These are phyloP conservation scores for Volvariella surrecta DNA, from an alignment of 1,284 basidiomycete genomes.

Conservation along the genomic window DNA sequence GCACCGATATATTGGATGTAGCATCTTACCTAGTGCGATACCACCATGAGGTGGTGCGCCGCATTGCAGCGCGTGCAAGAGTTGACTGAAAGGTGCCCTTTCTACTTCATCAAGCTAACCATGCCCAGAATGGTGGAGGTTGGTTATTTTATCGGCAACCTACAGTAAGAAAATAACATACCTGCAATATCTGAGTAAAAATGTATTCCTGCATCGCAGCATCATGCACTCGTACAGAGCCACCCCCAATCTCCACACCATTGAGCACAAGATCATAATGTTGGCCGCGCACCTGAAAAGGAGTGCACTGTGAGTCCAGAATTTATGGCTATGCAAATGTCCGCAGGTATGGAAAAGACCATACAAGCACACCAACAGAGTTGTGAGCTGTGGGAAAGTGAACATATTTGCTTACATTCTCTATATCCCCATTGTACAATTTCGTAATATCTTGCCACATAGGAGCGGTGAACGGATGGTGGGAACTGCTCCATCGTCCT, in stretches of 20 bases:
- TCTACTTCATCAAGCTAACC: constrained; percentile 68
- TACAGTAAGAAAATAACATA: constrained; percentile 22
- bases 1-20: constrained; percentile 5
- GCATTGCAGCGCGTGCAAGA: constrained; percentile 78
- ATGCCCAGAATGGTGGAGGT: not conserved
- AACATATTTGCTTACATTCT: constrained; percentile 38
- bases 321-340: constrained; percentile 7
- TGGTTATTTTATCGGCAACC: not conserved
- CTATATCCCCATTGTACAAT: constrained; percentile 61
- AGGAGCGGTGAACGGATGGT: constrained; percentile 97
- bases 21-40: constrained; percentile 71
- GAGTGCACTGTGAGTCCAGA: constrained; percentile 2
- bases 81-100: constrained; percentile 70
- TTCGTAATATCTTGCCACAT: constrained; percentile 78
- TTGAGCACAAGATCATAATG: constrained; percentile 98
- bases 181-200: constrained; percentile 73
- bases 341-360: constrained; percentile 4
- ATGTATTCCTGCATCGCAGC: constrained; percentile 79
- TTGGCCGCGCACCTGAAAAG: constrained; percentile 74
- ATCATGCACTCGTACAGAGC: constrained; percentile 90
- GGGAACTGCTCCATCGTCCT: constrained; percentile 85
- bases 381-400: constrained; percentile 3
- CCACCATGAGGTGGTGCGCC: constrained; percentile 97
- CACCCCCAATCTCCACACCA: constrained; percentile 90
- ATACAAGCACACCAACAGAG: not conserved